These are phyloP conservation scores for Cryptosporidium ubiquitum DNA, from an alignment of 169 alveolate genomes.

Conservation along the genomic window DNA sequence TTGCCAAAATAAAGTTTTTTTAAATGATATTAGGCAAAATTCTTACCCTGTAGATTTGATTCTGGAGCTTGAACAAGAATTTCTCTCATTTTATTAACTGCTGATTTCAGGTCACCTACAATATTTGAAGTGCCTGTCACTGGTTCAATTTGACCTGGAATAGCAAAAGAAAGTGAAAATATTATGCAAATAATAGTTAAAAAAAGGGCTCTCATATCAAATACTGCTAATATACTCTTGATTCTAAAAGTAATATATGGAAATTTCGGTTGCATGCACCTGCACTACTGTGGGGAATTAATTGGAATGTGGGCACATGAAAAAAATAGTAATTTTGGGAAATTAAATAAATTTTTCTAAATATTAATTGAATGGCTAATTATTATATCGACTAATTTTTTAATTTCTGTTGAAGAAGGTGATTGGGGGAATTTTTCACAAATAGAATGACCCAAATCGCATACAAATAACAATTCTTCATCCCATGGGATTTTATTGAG, in stretches of 20 bases:
- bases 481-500: slow-evolving; percentile 81
- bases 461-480: slow-evolving; percentile 77
- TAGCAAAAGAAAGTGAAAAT: slow-evolving; percentile 21
- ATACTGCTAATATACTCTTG: neutral
- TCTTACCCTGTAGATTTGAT: slow-evolving; percentile 38
- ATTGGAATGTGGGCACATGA: neutral
- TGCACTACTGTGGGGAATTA: slow-evolving; percentile 52
- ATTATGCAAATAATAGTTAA: slow-evolving; percentile 10
- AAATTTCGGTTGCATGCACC: slow-evolving; percentile 20
- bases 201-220: slow-evolving; percentile 21
- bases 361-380: neutral
- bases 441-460: slow-evolving; percentile 79
- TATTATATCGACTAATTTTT: slow-evolving; percentile 32
- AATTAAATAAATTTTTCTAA: neutral
- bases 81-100: slow-evolving; percentile 62
- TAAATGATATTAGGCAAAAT: neutral
- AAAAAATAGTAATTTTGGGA: neutral
- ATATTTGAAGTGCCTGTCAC: neutral
- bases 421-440: slow-evolving; percentile 70
- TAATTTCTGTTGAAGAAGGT: slow-evolving; percentile 76
- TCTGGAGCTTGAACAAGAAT: slow-evolving; percentile 60
- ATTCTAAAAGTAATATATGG: neutral
- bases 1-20: neutral
- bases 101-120: slow-evolving; percentile 9
- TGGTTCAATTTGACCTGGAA: slow-evolving; percentile 25